phyloP scores from a whole-genome alignment of 2,329 filamentous ascomycete species.

The Endothia cerciana region DNA sequence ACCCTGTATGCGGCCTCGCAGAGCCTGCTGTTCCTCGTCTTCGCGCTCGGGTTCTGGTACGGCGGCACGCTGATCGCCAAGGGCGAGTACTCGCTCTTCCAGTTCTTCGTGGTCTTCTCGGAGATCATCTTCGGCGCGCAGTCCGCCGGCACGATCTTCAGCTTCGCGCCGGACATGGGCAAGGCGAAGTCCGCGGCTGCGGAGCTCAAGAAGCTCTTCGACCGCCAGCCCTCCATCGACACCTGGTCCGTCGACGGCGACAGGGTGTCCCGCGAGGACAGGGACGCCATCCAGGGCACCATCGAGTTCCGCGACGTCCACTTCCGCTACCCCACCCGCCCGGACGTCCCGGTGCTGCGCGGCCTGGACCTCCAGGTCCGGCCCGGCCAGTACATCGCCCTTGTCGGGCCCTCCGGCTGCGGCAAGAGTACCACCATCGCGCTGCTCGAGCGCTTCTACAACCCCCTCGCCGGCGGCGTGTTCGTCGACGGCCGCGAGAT shows the following conservation, averaged over 20 bases:
- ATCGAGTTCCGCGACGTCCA: constrained; percentile 93
- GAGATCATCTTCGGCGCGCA: constrained; percentile 90
- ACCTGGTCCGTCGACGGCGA: constrained; percentile 75
- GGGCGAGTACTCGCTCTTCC: constrained; percentile 74
- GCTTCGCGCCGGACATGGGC: constrained; percentile 88
- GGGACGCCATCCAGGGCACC: constrained; percentile 67
- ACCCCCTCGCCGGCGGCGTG: constrained; percentile 79
- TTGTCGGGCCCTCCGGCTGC: constrained; percentile 93
- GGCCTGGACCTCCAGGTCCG: constrained; percentile 76
- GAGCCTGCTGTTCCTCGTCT: constrained; percentile 79
- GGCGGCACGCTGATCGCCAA: constrained; percentile 76
- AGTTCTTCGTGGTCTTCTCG: constrained; percentile 91
- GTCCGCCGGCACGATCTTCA: constrained; percentile 87
- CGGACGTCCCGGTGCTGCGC: constrained; percentile 88
- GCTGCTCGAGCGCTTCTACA: constrained; percentile 91
- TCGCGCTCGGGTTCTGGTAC: constrained; percentile 93
- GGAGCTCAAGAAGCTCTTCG: constrained; percentile 81
- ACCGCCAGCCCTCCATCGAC: constrained; percentile 80
- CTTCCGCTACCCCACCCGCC: constrained; percentile 90
- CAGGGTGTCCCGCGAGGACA: constrained; percentile 43
- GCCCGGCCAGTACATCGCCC: constrained; percentile 81
- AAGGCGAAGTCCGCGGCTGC: constrained; percentile 86
- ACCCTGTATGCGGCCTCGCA: constrained; percentile 83
- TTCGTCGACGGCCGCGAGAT: constrained; percentile 85
- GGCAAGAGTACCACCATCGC: constrained; percentile 95